These are phyloP conservation scores for Eutrema salsugineum DNA, from an alignment of 441 rosid genomes.

Conservation along the genomic window DNA sequence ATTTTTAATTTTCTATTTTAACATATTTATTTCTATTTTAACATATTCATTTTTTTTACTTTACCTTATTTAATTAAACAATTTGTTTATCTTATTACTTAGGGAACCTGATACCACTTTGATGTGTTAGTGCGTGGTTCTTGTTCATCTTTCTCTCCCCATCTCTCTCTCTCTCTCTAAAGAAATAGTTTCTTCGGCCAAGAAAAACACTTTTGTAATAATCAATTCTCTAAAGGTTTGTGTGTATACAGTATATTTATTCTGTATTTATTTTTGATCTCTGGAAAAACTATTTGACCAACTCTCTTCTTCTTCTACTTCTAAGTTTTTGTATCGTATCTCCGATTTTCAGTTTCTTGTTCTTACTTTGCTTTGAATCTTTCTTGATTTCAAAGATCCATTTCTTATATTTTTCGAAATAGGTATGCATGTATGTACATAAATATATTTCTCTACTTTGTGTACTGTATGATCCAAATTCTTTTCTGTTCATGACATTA, in stretches of 20 bases:
- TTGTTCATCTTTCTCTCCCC: conserved; percentile 31
- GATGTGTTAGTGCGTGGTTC: conserved; percentile 90
- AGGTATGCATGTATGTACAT: neutral
- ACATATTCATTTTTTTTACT: neutral
- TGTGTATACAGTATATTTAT: neutral
- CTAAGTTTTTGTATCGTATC: neutral
- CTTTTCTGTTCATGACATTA: conserved; percentile 21
- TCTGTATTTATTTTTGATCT: neutral
- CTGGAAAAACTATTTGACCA: neutral
- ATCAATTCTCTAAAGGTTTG: conserved; percentile 26
- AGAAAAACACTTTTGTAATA: conserved; percentile 10
- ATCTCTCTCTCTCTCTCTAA: conserved; percentile 12
- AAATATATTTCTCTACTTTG: neutral
- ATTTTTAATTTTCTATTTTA: neutral
- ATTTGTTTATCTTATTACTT: neutral
- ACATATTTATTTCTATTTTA: neutral
- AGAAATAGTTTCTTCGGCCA: conserved; percentile 20
- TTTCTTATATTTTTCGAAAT: neutral
- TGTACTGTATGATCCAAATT: conserved; percentile 1
- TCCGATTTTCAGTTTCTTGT: conserved; percentile 1
- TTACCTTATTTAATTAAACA: conserved; percentile 5
- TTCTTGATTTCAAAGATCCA: conserved; percentile 11
- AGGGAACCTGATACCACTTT: conserved; percentile 73
- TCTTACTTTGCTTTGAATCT: conserved; percentile 6
- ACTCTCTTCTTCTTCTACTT: neutral